phyloP scores from a whole-genome alignment of 352 stramenopile genomes.

The Pythium sukuiense region DNA sequence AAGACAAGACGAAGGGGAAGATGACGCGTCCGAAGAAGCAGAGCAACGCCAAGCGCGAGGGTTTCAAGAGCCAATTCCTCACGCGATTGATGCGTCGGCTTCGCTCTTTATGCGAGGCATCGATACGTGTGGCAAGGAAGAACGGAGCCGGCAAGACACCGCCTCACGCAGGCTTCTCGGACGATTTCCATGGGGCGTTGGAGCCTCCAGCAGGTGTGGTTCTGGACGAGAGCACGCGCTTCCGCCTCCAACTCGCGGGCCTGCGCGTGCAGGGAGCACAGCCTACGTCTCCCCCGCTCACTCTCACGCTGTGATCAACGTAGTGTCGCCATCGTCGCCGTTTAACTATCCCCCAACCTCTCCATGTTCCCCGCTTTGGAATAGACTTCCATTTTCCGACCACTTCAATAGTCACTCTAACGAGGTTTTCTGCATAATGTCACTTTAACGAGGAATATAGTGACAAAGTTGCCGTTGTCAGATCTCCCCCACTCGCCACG shows the following conservation, averaged over 20 bases:
- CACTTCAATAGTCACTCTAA: constrained; percentile 20
- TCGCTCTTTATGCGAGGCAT: not conserved
- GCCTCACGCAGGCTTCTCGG: not conserved
- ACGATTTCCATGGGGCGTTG: not conserved
- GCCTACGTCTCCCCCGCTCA: not conserved
- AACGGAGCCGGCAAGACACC: not conserved
- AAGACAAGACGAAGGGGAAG: not conserved
- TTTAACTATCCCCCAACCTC: not conserved
- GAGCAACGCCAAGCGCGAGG: not conserved
- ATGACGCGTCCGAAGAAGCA: not conserved
- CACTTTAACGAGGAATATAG: constrained; percentile 15
- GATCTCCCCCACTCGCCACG: not conserved
- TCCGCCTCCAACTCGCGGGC: constrained; percentile 25
- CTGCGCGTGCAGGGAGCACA: constrained; percentile 11
- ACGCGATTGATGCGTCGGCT: constrained; percentile 4
- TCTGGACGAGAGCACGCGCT: constrained; percentile 25
- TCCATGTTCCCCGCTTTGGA: not conserved
- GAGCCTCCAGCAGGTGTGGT: constrained; percentile 1
- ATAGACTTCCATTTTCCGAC: constrained; percentile 9
- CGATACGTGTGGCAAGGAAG: not conserved
- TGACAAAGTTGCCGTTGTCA: constrained; percentile 30
- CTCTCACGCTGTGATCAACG: not conserved
- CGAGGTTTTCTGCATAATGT: not conserved
- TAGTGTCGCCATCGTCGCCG: not conserved
- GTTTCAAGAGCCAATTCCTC: not conserved